These are phyloP conservation scores for Ampelomyces quisqualis DNA, from an alignment of 2,329 filamentous ascomycete species.

Conservation along the genomic window DNA sequence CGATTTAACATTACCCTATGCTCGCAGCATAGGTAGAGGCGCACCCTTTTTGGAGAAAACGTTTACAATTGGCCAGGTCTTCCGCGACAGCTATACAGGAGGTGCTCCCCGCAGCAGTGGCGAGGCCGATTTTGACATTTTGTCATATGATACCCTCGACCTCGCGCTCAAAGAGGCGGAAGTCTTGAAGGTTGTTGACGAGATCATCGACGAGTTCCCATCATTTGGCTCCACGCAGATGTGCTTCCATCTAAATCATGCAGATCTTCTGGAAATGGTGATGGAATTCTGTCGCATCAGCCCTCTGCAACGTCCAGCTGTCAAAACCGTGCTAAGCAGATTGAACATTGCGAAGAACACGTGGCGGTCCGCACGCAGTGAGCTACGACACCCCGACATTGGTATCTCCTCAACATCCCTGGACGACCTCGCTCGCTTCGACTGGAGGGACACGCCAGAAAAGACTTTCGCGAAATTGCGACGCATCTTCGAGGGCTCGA, in stretches of 20 bases:
- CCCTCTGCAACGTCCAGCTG: slow-evolving; percentile 63
- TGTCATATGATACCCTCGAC: slow-evolving; percentile 79
- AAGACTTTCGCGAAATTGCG: slow-evolving; percentile 67
- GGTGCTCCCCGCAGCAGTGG: slow-evolving; percentile 80
- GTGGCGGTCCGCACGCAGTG: slow-evolving; percentile 79
- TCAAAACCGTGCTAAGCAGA: slow-evolving; percentile 82
- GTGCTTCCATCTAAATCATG: slow-evolving; percentile 90
- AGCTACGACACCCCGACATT: slow-evolving; percentile 77
- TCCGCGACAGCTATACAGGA: slow-evolving; percentile 73
- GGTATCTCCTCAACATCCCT: slow-evolving; percentile 86
- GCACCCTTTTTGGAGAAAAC: slow-evolving; percentile 68
- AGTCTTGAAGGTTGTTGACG: slow-evolving; percentile 89
- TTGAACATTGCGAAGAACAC: slow-evolving; percentile 78
- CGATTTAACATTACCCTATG: slow-evolving; percentile 86
- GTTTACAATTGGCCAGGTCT: slow-evolving; percentile 86
- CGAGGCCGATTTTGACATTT: slow-evolving; percentile 94
- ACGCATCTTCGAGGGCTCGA: slow-evolving; percentile 56
- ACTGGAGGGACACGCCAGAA: slow-evolving; percentile 78
- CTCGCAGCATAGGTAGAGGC: slow-evolving; percentile 76
- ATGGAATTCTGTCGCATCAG: slow-evolving; percentile 87
- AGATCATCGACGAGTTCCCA: slow-evolving; percentile 80
- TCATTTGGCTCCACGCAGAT: slow-evolving; percentile 69
- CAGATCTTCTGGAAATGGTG: slow-evolving; percentile 80
- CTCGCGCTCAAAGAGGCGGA: slow-evolving; percentile 89
- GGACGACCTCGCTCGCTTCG: slow-evolving; percentile 85